These are phyloP conservation scores for Fusarium cyanostomum DNA, from an alignment of 2,329 filamentous ascomycete genomes.

Conservation along the genomic window DNA sequence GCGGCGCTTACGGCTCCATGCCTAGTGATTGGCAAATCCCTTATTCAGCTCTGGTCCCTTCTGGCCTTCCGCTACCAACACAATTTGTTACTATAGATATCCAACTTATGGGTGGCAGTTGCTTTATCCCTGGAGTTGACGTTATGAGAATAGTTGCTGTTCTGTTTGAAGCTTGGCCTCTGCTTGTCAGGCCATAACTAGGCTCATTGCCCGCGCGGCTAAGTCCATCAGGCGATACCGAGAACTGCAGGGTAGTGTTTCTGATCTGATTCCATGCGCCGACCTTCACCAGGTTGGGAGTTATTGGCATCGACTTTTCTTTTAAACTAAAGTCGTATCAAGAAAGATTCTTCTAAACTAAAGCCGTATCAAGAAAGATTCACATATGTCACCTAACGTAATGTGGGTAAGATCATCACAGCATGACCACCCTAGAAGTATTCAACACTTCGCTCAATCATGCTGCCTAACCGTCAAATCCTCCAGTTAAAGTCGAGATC, in stretches of 20 bases:
- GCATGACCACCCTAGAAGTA: too few relatives aligned
- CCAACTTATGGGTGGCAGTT: neutral
- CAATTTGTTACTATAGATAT: conserved; percentile 3
- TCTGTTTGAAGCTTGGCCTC: conserved; percentile 1
- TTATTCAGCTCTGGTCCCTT: neutral
- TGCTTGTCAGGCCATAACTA: neutral
- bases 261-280: neutral
- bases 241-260: neutral
- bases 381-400: too few relatives aligned
- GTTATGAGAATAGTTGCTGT: neutral
- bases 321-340: too few relatives aligned
- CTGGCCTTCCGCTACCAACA: neutral
- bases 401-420: too few relatives aligned
- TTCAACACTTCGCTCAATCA: too few relatives aligned
- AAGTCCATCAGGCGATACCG: neutral
- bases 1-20: neutral
- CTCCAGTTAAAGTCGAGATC: conserved; percentile 29
- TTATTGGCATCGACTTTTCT: too few relatives aligned
- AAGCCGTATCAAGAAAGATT: too few relatives aligned
- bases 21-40: conserved; percentile 15
- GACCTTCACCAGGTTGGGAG: too few relatives aligned
- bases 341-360: too few relatives aligned
- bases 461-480: neutral
- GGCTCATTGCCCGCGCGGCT: conserved; percentile 16
- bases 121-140: neutral